These are phyloP conservation scores for Lanzia echinophila DNA, from an alignment of 2,329 filamentous ascomycete species.

Conservation along the genomic window DNA sequence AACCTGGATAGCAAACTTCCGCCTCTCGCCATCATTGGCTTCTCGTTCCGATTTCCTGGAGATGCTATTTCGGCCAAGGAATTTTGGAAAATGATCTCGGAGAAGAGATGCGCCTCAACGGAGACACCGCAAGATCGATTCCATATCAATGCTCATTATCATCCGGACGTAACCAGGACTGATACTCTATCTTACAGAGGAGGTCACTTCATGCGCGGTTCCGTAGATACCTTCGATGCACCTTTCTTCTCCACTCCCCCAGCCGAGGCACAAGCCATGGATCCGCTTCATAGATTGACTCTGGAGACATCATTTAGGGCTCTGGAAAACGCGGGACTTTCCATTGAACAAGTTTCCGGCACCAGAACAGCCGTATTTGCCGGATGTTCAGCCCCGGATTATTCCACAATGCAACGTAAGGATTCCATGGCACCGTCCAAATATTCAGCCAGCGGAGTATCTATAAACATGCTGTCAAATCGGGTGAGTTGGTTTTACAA, in stretches of 20 bases:
- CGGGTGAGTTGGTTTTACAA: slow-evolving; percentile 45
- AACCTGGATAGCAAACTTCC: not conserved
- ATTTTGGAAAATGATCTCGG: slow-evolving; percentile 67
- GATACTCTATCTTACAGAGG: not conserved
- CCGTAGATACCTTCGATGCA: slow-evolving; percentile 13
- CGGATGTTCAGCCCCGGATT: slow-evolving; percentile 35
- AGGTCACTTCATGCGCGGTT: slow-evolving; percentile 7
- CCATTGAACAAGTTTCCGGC: not conserved
- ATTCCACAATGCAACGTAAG: not conserved
- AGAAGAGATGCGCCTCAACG: slow-evolving; percentile 54
- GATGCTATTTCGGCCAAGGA: slow-evolving; percentile 46
- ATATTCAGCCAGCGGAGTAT: slow-evolving; percentile 22
- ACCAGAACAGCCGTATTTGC: slow-evolving; percentile 39
- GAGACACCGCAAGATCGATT: slow-evolving; percentile 34
- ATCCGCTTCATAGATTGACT: slow-evolving; percentile 44
- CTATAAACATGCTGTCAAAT: slow-evolving; percentile 41
- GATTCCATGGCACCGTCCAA: not conserved
- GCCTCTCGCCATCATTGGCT: slow-evolving; percentile 40
- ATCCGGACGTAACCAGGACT: slow-evolving; percentile 30
- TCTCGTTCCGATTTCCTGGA: slow-evolving; percentile 46
- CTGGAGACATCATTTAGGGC: slow-evolving; percentile 33
- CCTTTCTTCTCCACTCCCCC: slow-evolving; percentile 14
- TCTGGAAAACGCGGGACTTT: slow-evolving; percentile 25
- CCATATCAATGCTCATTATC: slow-evolving; percentile 39
- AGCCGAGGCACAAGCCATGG: slow-evolving; percentile 27